A percentile compares a stretch with the other conserved stretches of the same genome.
These are phyloP conservation scores for Apiospora arundinis DNA, from an alignment of 2,329 filamentous ascomycete genomes.

Conservation along the genomic window DNA sequence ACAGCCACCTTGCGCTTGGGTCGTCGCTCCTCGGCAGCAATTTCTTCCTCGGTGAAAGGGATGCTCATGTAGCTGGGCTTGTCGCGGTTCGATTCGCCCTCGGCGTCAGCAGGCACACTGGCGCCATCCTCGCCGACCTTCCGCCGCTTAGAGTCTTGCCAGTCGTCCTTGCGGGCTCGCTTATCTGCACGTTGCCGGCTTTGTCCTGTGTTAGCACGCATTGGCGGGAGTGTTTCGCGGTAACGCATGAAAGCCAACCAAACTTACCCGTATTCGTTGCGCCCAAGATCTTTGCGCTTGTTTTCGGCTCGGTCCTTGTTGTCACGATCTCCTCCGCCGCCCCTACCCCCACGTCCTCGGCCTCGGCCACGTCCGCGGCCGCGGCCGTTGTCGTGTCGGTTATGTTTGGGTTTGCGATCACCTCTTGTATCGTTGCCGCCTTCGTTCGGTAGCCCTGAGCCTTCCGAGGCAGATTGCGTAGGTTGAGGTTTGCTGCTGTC, in stretches of 20 bases:
- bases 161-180: constrained; percentile 55
- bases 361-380: constrained; percentile 21
- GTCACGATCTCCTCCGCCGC: constrained; percentile 26
- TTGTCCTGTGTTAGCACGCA: constrained; percentile 51
- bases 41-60: constrained; percentile 75
- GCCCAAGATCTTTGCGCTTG: constrained; percentile 30
- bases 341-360: constrained; percentile 27
- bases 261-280: constrained; percentile 31
- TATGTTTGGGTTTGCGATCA: constrained; percentile 29
- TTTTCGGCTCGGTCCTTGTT: constrained; percentile 21
- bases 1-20: constrained; percentile 98
- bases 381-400: constrained; percentile 28
- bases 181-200: constrained; percentile 59
- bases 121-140: constrained; percentile 49
- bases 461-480: constrained; percentile 22
- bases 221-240: constrained; percentile 32
- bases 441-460: constrained; percentile 27
- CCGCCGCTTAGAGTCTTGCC: constrained; percentile 60
- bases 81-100: constrained; percentile 27
- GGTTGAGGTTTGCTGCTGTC: constrained; percentile 20
- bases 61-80: constrained; percentile 61
- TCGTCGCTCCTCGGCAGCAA: constrained; percentile 82
- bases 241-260: background rate
- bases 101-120: constrained; percentile 37
- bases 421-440: constrained; percentile 27